Conservation (phyloP, 2,329 filamentous ascomycete genomes). For the Fusarium robinianum region DNA sequence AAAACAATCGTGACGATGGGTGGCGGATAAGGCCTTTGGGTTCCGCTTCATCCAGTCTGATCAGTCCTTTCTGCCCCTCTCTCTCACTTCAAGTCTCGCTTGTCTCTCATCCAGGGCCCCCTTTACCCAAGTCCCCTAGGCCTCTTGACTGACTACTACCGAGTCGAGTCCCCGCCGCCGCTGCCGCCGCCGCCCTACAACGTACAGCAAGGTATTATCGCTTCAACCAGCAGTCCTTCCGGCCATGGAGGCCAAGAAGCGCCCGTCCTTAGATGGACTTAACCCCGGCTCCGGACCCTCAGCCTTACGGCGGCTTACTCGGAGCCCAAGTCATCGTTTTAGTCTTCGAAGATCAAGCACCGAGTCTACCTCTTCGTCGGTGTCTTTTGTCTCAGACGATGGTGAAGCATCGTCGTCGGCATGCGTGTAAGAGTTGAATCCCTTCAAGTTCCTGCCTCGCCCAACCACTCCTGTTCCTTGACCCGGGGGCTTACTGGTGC, state of each 20-base stretch:
- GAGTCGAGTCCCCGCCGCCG: not conserved
- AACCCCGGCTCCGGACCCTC: conserved; percentile 35
- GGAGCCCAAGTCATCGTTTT: conserved; percentile 41
- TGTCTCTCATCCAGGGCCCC: too few relatives aligned
- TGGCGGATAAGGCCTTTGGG: conserved; percentile 27
- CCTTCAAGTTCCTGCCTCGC: conserved; percentile 3
- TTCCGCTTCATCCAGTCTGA: conserved; percentile 12
- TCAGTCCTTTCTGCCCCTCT: conserved; percentile 12
- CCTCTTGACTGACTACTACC: not conserved
- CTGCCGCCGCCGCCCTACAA: not conserved
- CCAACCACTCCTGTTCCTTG: conserved; percentile 3
- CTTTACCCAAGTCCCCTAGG: not conserved
- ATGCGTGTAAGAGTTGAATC: conserved; percentile 42
- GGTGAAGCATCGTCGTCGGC: conserved; percentile 31
- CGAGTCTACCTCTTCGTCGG: conserved; percentile 35
- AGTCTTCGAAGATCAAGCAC: conserved; percentile 40
- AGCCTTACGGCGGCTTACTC: conserved; percentile 41
- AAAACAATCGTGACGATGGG: conserved; percentile 35
- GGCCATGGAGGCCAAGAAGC: conserved; percentile 41
- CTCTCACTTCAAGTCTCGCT: conserved; percentile 12
- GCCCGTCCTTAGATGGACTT: conserved; percentile 37
- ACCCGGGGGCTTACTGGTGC: conserved; percentile 20
- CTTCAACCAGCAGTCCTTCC: not conserved
- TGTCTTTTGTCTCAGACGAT: conserved; percentile 34
- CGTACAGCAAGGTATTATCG: not conserved